Base-by-base conservation (phyloP, 805 yeast species). In the Saccharomycopsis capsularis region DNA sequence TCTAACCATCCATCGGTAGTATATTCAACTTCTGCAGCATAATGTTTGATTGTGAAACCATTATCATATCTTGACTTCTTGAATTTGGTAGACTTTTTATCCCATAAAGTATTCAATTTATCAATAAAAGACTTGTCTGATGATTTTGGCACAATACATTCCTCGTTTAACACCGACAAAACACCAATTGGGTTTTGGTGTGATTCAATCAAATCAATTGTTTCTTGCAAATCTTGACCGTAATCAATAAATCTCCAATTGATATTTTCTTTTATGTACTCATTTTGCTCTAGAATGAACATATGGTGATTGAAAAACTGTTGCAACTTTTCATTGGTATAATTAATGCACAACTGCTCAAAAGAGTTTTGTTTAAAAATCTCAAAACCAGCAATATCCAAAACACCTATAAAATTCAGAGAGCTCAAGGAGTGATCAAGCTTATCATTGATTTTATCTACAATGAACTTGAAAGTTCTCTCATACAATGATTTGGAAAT, bases 241-340 rank as follows among this genome's bases (percentile, higher is more conserved):
- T 89, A 93, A 62, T 93, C 99, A 44, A 91, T 83, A 60, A 91
- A 91, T 7, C 91, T 83, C 97, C 98, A 91, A 64, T 90, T 93
- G 56, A 91, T 90, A 61, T 90, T 85, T 68, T 91, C 98, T 52
- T 78, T 79, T 47, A 89, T 76, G 63, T 91, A 91, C 63, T 93
- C 97, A 61, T 90, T 96, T 71, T 93, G 98, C 64, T 91, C 99
- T 54, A 93, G 75, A 63, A 91, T 91, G 77, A 91, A 91, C 47
- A 91, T 97, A 61, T 91, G 97, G 70, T 89, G 97, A 60, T 90
- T 91, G 68, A 91, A 91, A 65, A 91, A 97, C 67, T 91, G 98
- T 68, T 91, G 98, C 59, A 91, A 75, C 68, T 91, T 91, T 70
- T 91, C 99, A 67, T 90, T 90, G 40, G 97, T 96, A 65, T 90